Base-by-base conservation (phyloP, 2,329 filamentous ascomycete genomes). In the Xylaria sp. region DNA sequence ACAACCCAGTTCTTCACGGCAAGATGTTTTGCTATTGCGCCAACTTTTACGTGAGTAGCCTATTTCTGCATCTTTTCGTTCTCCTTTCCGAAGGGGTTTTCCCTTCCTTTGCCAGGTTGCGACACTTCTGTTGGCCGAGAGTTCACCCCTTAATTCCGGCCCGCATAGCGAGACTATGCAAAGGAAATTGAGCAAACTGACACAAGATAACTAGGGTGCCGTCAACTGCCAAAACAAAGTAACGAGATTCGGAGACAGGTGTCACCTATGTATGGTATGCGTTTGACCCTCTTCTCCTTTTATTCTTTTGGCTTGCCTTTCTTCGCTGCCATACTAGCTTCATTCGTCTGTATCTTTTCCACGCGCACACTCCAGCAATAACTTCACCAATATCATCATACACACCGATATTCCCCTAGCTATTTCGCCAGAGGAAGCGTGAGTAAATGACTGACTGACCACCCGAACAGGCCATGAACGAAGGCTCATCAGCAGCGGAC, bases 191-290 rank as follows among this genome's bases (percentile, higher is more conserved):
- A n/a, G n/a, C n/a, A n/a, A n/a, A n/a, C 5, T 20, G 6, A 71
- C 36, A 20, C 46, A 48, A 2, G 5, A 71, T 28, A 2, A 28
- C 6, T 31, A 78, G 76, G 73, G 72, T 51, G 54, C 70, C 12
- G 67, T 72, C 49, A 73, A 78, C 69, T 78, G 77, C 73, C 73
- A 74, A 52, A 78, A 78, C 62, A 76, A 72, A 68, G 77, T 78
- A 54, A 23, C 68, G 13, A 60, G 72, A 23, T 78, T 78, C 56
- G 77, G 77, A n/a, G 72, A 77, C 46, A 71, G 75, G 20, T 78
- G 76, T 56, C 68, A 72, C 36, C 64, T 74, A 8, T 78, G 77
- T 64, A 72, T 68, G 56, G 77, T 77, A 75, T 13, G 75, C 18
- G 55, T 18, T 36, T 20, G 23, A 28, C 3, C 18, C 18, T 9